Base-by-base conservation (phyloP, 805 yeast genomes). In the Saccharomycopsis javanensis region DNA sequence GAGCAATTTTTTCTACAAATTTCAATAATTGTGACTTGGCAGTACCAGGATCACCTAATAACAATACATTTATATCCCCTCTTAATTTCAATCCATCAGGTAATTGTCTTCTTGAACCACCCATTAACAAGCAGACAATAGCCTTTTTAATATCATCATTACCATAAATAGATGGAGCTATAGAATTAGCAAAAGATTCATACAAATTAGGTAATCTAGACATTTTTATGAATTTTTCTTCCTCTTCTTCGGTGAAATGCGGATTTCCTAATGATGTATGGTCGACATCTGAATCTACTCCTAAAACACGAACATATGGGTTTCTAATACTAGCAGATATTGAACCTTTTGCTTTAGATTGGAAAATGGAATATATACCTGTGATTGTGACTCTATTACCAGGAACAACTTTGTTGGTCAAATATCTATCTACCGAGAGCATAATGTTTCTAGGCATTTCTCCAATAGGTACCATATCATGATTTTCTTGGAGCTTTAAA, bases 21-120 rank as follows among this genome's bases (percentile, higher is more conserved):
- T 94, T 94, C 66, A 94, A 78, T 61, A 94, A 73, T 74, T 94
- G 99, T 10, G 99, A 94, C 70, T 94, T 94, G 54, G 99, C 98
- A 20, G 99, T 94, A 75, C 99, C 99, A 25, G 99, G 99, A 67
- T 94, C 99, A 72, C 99, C 99, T 37, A 95, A 76, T 53, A 94
- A 70, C 54, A 94, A 76, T 10, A 94, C 97, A 67, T 94, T 94
- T 66, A 94, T 88, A 69, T 94, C 99, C 64, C 99, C 99, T 76
- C 99, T 83, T 57, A 94, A 78, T 66, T 97, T 77, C 92, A 91
- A 88, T 15, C 97, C 96, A 72, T 94, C 99, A 0, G 98, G 98
- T 57, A 94, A 73, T 2, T 90, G 66, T 66, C 92, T 91, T 66
- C 90, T 87, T 2, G 97, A 86, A 0, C 99, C 99, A 56, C 98